phyloP scores from a whole-genome alignment of 176 grass and related monocot genomes.

The Saccharum officinarum region DNA sequence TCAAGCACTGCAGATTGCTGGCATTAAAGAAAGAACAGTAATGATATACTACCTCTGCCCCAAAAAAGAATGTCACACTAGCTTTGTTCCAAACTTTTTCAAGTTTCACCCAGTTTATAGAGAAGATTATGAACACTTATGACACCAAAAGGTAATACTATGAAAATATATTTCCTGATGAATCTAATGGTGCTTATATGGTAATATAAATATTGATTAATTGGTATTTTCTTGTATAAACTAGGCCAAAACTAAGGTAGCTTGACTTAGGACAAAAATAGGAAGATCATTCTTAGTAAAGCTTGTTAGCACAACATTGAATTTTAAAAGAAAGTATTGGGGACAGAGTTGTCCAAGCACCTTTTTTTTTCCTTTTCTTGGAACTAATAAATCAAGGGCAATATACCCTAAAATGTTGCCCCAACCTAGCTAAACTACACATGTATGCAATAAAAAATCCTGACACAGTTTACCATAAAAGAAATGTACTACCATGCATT shows the following conservation, averaged over 20 bases:
- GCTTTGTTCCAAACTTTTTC: not conserved
- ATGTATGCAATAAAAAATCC: not conserved
- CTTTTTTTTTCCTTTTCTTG: not conserved
- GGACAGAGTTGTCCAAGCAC: not conserved
- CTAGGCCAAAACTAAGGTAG: not conserved
- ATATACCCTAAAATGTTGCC: not conserved
- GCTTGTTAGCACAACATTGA: not conserved
- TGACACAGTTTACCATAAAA: not conserved
- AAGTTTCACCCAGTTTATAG: not conserved
- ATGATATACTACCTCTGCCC: not conserved
- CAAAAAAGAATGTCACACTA: not conserved
- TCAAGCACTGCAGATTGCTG: slow-evolving; percentile 16
- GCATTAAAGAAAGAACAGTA: slow-evolving; percentile 13
- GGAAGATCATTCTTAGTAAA: not conserved
- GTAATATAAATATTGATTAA: not conserved
- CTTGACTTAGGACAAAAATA: not conserved
- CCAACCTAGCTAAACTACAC: not conserved
- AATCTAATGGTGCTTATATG: not conserved
- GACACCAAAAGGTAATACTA: not conserved
- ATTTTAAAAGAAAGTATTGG: not conserved
- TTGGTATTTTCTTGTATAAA: not conserved
- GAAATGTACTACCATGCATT: not conserved
- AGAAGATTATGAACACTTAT: not conserved
- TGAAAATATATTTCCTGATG: not conserved
- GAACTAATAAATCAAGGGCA: not conserved